Evolutionary conservation across 805 yeast species (phyloP).

Genomic region (Candida peoriensis): DNA sequence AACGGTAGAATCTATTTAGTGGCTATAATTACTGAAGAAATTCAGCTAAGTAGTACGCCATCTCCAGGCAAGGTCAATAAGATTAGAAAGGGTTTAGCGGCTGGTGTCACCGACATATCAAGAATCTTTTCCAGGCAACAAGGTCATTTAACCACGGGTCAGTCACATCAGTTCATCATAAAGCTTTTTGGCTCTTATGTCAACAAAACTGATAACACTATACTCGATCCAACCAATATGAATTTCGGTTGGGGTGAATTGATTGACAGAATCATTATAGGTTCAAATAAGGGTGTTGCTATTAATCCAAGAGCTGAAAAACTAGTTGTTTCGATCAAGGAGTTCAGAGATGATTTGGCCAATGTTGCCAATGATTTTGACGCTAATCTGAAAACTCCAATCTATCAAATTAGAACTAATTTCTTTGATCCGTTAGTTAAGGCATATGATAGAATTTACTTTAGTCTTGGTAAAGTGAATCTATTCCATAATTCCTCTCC

Average conservation of each 20-base stretch:
- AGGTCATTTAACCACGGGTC: constrained; percentile 55
- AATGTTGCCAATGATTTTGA: constrained; percentile 29
- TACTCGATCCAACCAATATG: constrained; percentile 31
- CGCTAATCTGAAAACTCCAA: constrained; percentile 41
- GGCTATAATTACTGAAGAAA: constrained; percentile 68
- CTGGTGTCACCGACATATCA: constrained; percentile 83
- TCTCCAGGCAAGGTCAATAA: constrained; percentile 24
- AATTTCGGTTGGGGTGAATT: constrained; percentile 89
- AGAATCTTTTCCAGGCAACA: constrained; percentile 65
- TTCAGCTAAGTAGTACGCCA: constrained; percentile 37
- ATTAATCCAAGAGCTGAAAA: constrained; percentile 76
- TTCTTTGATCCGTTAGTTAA: constrained; percentile 59
- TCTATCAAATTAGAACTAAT: constrained; percentile 60
- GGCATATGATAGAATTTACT: constrained; percentile 54
- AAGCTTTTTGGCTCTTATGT: constrained; percentile 69
- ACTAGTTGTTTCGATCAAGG: constrained; percentile 66
- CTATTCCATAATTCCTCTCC: constrained; percentile 24
- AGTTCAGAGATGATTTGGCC: constrained; percentile 46
- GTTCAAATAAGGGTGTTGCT: constrained; percentile 72
- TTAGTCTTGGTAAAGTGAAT: constrained; percentile 49
- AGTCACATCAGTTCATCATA: constrained; percentile 65
- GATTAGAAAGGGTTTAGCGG: constrained; percentile 76
- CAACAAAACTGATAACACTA: constrained; percentile 30
- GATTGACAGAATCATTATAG: constrained; percentile 69
- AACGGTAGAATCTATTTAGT: constrained; percentile 68